Base-by-base conservation (phyloP, 805 yeast species). In the Ogataea zsoltii region DNA sequence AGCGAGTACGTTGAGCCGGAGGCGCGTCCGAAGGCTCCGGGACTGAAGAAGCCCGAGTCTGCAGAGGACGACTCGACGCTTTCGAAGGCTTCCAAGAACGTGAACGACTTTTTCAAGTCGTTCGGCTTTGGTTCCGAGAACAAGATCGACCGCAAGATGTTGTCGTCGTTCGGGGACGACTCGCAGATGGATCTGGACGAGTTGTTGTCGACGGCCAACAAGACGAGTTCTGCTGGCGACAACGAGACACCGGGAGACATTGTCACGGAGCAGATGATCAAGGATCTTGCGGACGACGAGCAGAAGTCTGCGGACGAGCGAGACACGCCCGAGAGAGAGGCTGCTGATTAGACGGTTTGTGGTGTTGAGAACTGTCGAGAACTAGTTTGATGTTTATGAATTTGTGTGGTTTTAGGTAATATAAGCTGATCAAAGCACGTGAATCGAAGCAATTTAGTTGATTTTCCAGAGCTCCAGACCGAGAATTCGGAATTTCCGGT, bases 401-500 rank as follows among this genome's bases (percentile, higher is more conserved):
- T 25, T 25, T 25, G 7, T 28, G 14, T 28, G 14, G 11, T 11
- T n/a, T 28, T n/a, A n/a, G 31, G 13, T 28, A 28, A 28, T 28
- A n/a, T 12, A n/a, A 6, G 14, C 14, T n/a, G 31, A 28, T 11
- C 4, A 7, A 28, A 28, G 25, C 25, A 28, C 7, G 13, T 6
- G 5, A n/a, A 12, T 6, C 4, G n/a, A n/a, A 28, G 6, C 7
- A 28, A 28, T 4, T 42, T 44, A 58, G 23, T 33, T 85, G 5
- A 90, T 77, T 49, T 84, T 76, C 98, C 98, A 91, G 0, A 92
- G 75, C 61, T 91, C 98, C 32, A 92, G 67, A 0, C 86, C 91
- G 33, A 85, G 67, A 4, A 92, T 81, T 43, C 75, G 77, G 64
- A 94, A 94, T 59, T 82, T 86, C 2, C 79, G 81, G 7, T 58